These are phyloP conservation scores for Colletotrichum salicis DNA, from an alignment of 2,329 filamentous ascomycete species.

Conservation along the genomic window DNA sequence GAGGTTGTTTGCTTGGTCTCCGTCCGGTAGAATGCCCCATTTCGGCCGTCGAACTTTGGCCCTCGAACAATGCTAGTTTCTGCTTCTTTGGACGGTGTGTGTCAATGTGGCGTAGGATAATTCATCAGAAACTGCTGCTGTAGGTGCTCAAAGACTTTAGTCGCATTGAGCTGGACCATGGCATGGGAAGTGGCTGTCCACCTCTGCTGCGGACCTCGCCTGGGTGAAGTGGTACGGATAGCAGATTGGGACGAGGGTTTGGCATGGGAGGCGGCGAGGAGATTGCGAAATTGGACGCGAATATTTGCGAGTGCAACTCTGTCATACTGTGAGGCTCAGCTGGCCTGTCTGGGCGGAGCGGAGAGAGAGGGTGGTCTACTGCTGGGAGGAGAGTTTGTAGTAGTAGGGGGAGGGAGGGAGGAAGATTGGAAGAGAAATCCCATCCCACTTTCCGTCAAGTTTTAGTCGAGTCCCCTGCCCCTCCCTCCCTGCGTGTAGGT, in stretches of 20 bases:
- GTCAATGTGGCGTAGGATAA: slow-evolving; percentile 32
- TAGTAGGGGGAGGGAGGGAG: background rate
- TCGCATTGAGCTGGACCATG: background rate
- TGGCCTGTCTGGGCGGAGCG: slow-evolving; percentile 23
- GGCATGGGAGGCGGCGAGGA: background rate
- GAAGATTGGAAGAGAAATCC: background rate
- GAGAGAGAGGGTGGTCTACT: background rate
- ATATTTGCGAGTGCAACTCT: background rate
- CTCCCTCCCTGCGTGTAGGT: background rate
- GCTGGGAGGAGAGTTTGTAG: background rate
- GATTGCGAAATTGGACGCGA: background rate
- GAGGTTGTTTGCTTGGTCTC: background rate
- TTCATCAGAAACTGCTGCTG: background rate
- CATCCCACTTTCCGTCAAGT: slow-evolving; percentile 18
- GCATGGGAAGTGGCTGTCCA: background rate
- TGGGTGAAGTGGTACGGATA: background rate
- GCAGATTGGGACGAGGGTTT: background rate
- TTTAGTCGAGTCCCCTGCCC: background rate
- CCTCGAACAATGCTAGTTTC: slow-evolving; percentile 31
- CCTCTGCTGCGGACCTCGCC: background rate
- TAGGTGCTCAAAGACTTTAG: background rate
- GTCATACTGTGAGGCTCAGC: slow-evolving; percentile 26
- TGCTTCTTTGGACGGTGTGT: slow-evolving; percentile 24
- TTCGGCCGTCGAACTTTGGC: background rate
- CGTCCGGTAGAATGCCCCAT: background rate